phyloP scores from a whole-genome alignment of 495 filamentous ascomycete genomes.

The Aspergillus nanangensis region DNA sequence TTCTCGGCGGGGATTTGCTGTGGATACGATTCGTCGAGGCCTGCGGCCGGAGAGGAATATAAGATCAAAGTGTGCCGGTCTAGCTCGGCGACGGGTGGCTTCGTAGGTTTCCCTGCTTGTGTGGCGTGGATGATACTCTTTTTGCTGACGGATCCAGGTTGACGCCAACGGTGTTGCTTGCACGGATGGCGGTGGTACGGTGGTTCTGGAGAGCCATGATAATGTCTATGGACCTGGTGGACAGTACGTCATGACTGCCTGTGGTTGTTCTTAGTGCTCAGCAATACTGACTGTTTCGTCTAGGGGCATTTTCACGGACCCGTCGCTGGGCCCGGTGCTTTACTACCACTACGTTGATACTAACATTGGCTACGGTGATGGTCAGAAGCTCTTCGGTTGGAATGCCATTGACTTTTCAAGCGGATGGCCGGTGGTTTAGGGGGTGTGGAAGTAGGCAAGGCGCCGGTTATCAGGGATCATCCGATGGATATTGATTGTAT shows the following conservation, averaged over 20 bases:
- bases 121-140: constrained; percentile 1
- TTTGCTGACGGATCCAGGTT: constrained; percentile 20
- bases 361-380: constrained; percentile 58
- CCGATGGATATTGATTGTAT: neutral
- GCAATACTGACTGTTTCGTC: constrained; percentile 5
- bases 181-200: constrained; percentile 57
- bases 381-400: constrained; percentile 63
- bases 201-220: constrained; percentile 58
- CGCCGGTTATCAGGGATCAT: neutral
- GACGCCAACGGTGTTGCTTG: constrained; percentile 57
- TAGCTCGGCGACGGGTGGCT: constrained; percentile 48
- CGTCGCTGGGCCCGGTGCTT: constrained; percentile 47
- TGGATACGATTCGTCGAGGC: constrained; percentile 46
- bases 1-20: constrained; percentile 66
- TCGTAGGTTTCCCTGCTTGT: constrained; percentile 30
- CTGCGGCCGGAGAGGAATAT: constrained; percentile 61
- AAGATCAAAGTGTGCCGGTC: constrained; percentile 65
- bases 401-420: constrained; percentile 59
- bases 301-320: constrained; percentile 47
- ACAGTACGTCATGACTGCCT: constrained; percentile 37
- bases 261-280: neutral
- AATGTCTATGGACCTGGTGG: constrained; percentile 72
- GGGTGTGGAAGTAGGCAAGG: too few relatives aligned
- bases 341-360: constrained; percentile 74
- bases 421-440: constrained; percentile 60